These are phyloP conservation scores for Pseudogymnoascus sp. DNA, from an alignment of 2,329 filamentous ascomycete species.

Conservation along the genomic window DNA sequence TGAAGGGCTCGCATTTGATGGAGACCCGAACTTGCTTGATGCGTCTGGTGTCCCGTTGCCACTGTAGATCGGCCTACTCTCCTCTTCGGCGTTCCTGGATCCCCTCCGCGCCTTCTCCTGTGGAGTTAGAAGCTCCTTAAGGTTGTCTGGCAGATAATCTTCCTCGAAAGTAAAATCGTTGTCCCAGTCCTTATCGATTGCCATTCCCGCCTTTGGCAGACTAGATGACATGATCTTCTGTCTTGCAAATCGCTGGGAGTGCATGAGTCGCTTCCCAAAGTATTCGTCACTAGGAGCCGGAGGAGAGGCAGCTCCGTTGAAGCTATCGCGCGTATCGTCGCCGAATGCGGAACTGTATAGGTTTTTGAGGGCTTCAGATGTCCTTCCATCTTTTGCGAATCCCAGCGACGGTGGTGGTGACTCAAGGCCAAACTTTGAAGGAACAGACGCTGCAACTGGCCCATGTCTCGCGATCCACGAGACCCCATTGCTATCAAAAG, in stretches of 20 bases:
- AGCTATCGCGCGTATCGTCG: conserved; percentile 52
- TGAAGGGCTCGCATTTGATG: conserved; percentile 50
- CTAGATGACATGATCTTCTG: conserved; percentile 62
- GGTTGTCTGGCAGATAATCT: conserved; percentile 72
- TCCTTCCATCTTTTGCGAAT: conserved; percentile 52
- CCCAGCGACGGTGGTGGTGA: conserved; percentile 71
- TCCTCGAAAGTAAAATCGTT: conserved; percentile 75
- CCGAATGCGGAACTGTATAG: conserved; percentile 63
- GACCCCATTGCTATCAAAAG: conserved; percentile 92
- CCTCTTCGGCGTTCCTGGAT: conserved; percentile 52
- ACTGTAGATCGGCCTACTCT: conserved; percentile 33
- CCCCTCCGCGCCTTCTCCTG: conserved; percentile 60
- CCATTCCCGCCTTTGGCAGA: conserved; percentile 54
- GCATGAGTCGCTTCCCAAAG: conserved; percentile 65
- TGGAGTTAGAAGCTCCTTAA: conserved; percentile 60
- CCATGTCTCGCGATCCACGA: conserved; percentile 86
- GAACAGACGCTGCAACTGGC: conserved; percentile 86
- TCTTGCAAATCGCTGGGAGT: conserved; percentile 60
- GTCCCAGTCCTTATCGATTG: conserved; percentile 55
- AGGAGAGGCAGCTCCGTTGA: conserved; percentile 43
- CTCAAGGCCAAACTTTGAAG: conserved; percentile 83
- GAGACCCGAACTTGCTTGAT: conserved; percentile 54
- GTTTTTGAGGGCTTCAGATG: conserved; percentile 57
- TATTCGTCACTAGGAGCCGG: conserved; percentile 45
- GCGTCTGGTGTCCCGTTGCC: conserved; percentile 35